Conservation (phyloP, 306 rosid species). For the Sphenostylis stenocarpa region DNA sequence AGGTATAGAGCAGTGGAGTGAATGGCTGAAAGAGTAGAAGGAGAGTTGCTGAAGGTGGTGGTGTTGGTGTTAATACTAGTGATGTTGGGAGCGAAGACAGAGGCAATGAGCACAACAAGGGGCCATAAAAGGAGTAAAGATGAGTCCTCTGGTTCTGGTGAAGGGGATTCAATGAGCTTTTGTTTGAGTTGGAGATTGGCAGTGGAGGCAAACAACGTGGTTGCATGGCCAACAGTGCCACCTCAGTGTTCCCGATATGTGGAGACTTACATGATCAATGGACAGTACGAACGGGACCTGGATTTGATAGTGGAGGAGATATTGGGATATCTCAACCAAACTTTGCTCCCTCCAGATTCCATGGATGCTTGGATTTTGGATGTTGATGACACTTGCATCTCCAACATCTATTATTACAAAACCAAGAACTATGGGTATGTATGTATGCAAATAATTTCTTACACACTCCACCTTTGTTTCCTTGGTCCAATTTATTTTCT, state of each 20-base stretch:
- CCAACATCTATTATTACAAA: constrained; percentile 64
- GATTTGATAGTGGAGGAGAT: constrained; percentile 49
- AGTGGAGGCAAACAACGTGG: constrained; percentile 72
- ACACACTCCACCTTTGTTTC: neutral
- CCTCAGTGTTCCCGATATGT: constrained; percentile 44
- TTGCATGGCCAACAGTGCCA: constrained; percentile 74
- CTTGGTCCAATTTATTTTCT: neutral
- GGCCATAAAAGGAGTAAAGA: neutral
- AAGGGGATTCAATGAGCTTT: neutral
- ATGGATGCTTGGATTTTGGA: constrained; percentile 76
- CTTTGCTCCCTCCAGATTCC: constrained; percentile 8
- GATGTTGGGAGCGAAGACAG: neutral
- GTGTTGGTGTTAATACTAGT: neutral
- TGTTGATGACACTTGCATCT: constrained; percentile 84
- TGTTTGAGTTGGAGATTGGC: constrained; percentile 82
- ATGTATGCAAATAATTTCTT: neutral
- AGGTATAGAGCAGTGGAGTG: neutral
- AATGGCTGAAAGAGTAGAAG: neutral
- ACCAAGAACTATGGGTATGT: constrained; percentile 66
- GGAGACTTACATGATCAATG: constrained; percentile 61
- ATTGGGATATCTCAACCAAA: constrained; percentile 26
- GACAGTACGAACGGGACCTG: constrained; percentile 63
- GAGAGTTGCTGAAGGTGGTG: neutral
- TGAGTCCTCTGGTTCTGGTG: neutral
- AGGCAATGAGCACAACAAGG: neutral